Evolutionary conservation across 768 basidiomycete species (phyloP), one percentile per base, ranked within the genome.

Genomic region (Astraeus odoratus): DNA sequence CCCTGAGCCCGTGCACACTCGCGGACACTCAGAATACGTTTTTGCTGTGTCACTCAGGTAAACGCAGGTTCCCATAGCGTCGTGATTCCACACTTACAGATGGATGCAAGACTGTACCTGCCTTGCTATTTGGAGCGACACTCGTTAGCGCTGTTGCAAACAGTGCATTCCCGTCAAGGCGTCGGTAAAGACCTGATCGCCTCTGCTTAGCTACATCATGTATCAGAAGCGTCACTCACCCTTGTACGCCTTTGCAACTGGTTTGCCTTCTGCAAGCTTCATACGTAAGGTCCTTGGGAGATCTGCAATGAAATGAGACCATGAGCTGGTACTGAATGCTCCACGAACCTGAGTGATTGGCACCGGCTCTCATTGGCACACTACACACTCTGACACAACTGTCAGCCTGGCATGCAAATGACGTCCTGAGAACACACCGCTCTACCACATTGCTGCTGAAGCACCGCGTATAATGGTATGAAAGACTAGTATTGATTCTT

Each of bases 1-100:
- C 87, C 87, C 64, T 90, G 87, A 0, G 80, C 77, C 19, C 87
- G 73, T 15, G 86, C 85, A 35, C 73, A 76, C 55, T 88, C 86
- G 25, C 76, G 69, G 12, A 86, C 74, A 3, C 71, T 81, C 31
- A 86, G 56, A 20, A 85, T 74, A 6, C 87, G 76, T 51, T 78
- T 78, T 82, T 88, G 83, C 81, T 88, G 36, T 38, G 29, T 30
- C 12, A 1, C 33, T 8, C 23, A 41, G 37, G n/a, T 49, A 22
- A 44, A 16, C 26, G 22, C 20, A 12, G 15, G 35, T 42, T 2
- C 22, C 23, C 19, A 18, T n/a, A 7, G 12, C 20, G 18, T 29
- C 33, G 9, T 37, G 34, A 26, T 7, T 19, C 5, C 13, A 45
- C 8, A 57, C 67, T 55, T 45, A 76, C 75, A 9, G 63, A 61